These are phyloP conservation scores for Cladorrhinum sp. DNA, from an alignment of 2,329 filamentous ascomycete species.

Conservation along the genomic window DNA sequence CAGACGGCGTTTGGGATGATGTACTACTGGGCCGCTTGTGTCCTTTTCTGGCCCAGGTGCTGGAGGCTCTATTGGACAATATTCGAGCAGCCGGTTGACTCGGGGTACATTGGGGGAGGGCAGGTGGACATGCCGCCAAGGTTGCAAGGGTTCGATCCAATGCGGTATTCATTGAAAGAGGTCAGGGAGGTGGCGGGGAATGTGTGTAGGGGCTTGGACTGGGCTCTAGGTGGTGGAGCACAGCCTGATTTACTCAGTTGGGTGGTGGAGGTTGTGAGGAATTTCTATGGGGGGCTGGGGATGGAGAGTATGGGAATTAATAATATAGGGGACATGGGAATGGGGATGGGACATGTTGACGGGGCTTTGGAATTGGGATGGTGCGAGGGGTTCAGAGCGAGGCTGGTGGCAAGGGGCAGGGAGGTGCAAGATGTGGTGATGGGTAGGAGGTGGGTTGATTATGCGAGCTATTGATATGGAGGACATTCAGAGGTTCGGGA, in stretches of 20 bases:
- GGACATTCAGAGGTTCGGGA: neutral
- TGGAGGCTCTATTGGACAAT: constrained; percentile 43
- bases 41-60: constrained; percentile 49
- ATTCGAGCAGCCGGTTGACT: constrained; percentile 43
- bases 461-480: neutral
- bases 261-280: constrained; percentile 42
- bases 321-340: neutral
- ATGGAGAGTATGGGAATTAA: neutral
- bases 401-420: constrained; percentile 41
- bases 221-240: constrained; percentile 40
- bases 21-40: constrained; percentile 53
- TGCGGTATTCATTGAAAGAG: constrained; percentile 40
- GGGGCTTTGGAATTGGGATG: constrained; percentile 44
- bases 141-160: constrained; percentile 39
- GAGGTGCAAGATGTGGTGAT: constrained; percentile 40
- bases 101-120: constrained; percentile 33
- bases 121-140: constrained; percentile 35
- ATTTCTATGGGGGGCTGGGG: constrained; percentile 35
- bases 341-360: constrained; percentile 9
- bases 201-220: constrained; percentile 51
- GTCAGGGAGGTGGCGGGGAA: constrained; percentile 45
- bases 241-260: constrained; percentile 47
- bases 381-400: constrained; percentile 43
- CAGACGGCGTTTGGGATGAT: constrained; percentile 46
- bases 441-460: constrained; percentile 38